phyloP scores from a whole-genome alignment of 148 eudicot species.

The Hydrangea macrophylla region DNA sequence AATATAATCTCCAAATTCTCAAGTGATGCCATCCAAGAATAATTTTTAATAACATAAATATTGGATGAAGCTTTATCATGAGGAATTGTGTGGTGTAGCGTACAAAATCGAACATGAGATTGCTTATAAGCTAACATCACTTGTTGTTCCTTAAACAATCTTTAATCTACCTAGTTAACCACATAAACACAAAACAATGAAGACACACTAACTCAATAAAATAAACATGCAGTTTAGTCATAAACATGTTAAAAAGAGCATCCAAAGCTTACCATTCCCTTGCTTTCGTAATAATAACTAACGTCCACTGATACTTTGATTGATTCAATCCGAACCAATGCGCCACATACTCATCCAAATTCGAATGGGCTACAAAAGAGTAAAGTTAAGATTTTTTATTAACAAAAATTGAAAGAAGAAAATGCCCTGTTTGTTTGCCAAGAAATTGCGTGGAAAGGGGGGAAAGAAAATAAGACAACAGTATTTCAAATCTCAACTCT shows the following conservation, averaged over 20 bases:
- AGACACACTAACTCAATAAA: not conserved
- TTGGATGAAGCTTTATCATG: too few species aligned
- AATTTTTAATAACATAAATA: too few species aligned
- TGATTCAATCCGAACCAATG: slow-evolving; percentile 92
- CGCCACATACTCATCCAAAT: slow-evolving; percentile 84
- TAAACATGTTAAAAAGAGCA: too few species aligned
- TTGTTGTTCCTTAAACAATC: slow-evolving; percentile 7
- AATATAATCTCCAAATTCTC: too few species aligned
- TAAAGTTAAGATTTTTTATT: not conserved
- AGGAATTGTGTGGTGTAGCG: too few species aligned
- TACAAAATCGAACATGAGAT: slow-evolving; percentile 4
- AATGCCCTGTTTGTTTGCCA: not conserved
- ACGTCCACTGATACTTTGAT: slow-evolving; percentile 97
- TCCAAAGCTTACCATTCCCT: slow-evolving; percentile 51
- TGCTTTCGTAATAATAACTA: slow-evolving; percentile 78
- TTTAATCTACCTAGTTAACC: not conserved
- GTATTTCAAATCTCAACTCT: not conserved
- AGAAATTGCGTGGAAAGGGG: not conserved
- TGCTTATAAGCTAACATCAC: not conserved
- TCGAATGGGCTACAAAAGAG: slow-evolving; percentile 64
- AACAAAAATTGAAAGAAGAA: not conserved
- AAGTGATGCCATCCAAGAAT: too few species aligned
- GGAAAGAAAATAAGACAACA: not conserved
- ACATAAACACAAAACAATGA: not conserved
- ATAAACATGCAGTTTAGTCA: not conserved